These are phyloP conservation scores for Myxozyma mucilagina DNA, from an alignment of 805 yeast genomes.

Conservation along the genomic window DNA sequence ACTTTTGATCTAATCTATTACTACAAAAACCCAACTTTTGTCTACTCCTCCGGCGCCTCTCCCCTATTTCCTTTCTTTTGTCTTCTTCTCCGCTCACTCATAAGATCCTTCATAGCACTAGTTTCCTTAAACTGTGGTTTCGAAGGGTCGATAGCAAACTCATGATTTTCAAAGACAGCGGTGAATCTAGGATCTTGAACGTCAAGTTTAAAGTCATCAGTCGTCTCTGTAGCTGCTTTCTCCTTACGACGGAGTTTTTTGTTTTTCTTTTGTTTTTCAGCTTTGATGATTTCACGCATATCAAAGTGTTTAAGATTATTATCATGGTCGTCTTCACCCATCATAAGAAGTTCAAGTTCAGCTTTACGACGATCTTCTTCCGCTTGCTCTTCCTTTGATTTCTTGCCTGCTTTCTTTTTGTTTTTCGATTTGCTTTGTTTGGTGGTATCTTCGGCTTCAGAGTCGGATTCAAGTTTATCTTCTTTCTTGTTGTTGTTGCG, in stretches of 20 bases:
- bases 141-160: slow-evolving; percentile 92
- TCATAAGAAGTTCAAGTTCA: slow-evolving; percentile 70
- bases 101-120: slow-evolving; percentile 76
- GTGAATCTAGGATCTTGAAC: slow-evolving; percentile 82
- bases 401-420: slow-evolving; percentile 29
- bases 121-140: slow-evolving; percentile 89
- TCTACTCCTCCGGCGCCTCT: slow-evolving; percentile 7
- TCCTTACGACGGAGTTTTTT: slow-evolving; percentile 42
- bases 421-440: slow-evolving; percentile 35
- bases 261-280: slow-evolving; percentile 53
- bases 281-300: slow-evolving; percentile 73
- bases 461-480: slow-evolving; percentile 40
- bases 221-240: slow-evolving; percentile 46
- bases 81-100: slow-evolving; percentile 62
- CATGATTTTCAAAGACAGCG: slow-evolving; percentile 80
- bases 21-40: too few species aligned
- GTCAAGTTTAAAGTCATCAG: slow-evolving; percentile 62
- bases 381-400: slow-evolving; percentile 34
- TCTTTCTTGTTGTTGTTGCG: slow-evolving; percentile 51
- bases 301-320: slow-evolving; percentile 64
- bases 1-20: not conserved
- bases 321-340: slow-evolving; percentile 54
- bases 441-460: slow-evolving; percentile 35
- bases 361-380: slow-evolving; percentile 51
- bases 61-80: slow-evolving; percentile 1